Base-by-base conservation (phyloP, 352 stramenopile species). In the Blastocystis sp. region DNA sequence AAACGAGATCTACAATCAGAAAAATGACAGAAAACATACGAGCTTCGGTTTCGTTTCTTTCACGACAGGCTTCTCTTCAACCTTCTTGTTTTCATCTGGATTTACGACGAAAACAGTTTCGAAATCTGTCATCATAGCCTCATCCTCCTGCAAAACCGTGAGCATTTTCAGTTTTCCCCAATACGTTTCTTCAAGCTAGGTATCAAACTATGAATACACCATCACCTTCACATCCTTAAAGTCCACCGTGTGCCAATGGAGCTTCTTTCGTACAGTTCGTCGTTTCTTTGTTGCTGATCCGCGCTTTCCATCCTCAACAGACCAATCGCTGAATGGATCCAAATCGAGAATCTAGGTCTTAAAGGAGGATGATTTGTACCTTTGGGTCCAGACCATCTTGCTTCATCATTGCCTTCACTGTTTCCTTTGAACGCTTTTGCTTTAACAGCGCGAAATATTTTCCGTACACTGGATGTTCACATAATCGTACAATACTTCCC, bases 391-490 rank as follows among this genome's bases (percentile, higher is more conserved):
- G 21, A 37, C 77, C 77, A 77, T 87, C 77, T 24, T 57, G 39
- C 29, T 65, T 87, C 59, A 87, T 74, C 32, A 59, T 87, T 46
- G 37, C 39, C 52, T 87, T 46, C 14, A 87, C 32, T 21, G 49
- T 58, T 54, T 56, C 29, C 19, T 75, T 87, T 16, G 77, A 67
- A 37, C 46, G 52, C 2, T 61, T 61, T 52, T 58, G 46, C 57
- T 87, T 87, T 37, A 87, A 42, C 39, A 87, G 35, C 12, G 35
- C 24, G 32, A 87, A 87, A 42, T 87, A 87, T 27, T 87, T 87
- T 2, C 35, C 65, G 35, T 87, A 87, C 12, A 78, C 49, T 27
- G 77, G 77, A 54, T 87, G 77, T 52, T 87, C 39, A 32, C 57
- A 87, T 1, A 83, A 56, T 32, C 42, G 71, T 56, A 59, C 46